A percentile compares a stretch with the other conserved stretches of the same genome.
Conservation (phyloP, 495 filamentous ascomycete genomes). For the Cercophora samala region DNA sequence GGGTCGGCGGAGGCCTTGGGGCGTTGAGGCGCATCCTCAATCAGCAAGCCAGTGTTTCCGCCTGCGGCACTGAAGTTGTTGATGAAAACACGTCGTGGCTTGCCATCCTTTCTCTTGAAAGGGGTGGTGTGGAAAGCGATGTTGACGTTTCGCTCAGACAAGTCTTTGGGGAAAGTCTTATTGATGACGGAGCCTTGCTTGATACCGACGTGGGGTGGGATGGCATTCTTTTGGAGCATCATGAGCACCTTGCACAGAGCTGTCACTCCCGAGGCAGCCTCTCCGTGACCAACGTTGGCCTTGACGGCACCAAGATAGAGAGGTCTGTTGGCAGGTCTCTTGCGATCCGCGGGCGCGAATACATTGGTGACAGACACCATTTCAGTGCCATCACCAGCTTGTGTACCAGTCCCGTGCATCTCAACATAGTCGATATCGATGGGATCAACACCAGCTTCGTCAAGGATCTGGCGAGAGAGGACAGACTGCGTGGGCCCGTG, state of each 20-base stretch:
- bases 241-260: slow-evolving; percentile 79
- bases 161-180: slow-evolving; percentile 73
- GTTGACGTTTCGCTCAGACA: slow-evolving; percentile 72
- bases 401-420: slow-evolving; percentile 88
- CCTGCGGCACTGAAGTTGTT: slow-evolving; percentile 72
- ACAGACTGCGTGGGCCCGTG: slow-evolving; percentile 67
- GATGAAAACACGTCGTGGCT: slow-evolving; percentile 57
- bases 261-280: slow-evolving; percentile 81
- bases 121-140: slow-evolving; percentile 57
- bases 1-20: slow-evolving; percentile 39
- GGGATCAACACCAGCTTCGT: slow-evolving; percentile 66
- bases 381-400: slow-evolving; percentile 76
- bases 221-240: slow-evolving; percentile 80
- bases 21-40: slow-evolving; percentile 54
- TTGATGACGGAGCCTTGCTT: slow-evolving; percentile 68
- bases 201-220: slow-evolving; percentile 86
- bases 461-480: slow-evolving; percentile 65
- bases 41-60: slow-evolving; percentile 60
- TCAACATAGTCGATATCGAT: slow-evolving; percentile 77
- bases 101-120: slow-evolving; percentile 60
- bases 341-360: slow-evolving; percentile 70
- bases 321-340: slow-evolving; percentile 63
- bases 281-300: slow-evolving; percentile 85
- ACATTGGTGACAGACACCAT: slow-evolving; percentile 74
- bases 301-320: slow-evolving; percentile 83